phyloP scores from a whole-genome alignment of 83 land plant genomes.

The Diphasiastrum complanatum region DNA sequence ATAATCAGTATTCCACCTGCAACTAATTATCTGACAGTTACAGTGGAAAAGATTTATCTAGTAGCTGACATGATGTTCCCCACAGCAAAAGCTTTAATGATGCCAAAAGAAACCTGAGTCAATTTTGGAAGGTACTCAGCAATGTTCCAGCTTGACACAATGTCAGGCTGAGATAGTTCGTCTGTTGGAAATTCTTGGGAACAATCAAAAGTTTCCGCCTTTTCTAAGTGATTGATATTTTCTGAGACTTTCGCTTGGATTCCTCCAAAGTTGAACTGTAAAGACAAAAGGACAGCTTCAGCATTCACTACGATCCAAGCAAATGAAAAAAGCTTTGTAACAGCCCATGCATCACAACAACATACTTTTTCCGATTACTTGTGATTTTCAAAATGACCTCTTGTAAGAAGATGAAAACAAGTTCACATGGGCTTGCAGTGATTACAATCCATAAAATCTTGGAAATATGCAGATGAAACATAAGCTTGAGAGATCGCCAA shows the following conservation, averaged over 20 bases:
- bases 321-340: not conserved
- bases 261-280: constrained; percentile 93
- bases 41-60: too few relatives aligned
- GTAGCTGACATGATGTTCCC: not conserved
- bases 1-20: too few relatives aligned
- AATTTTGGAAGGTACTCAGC: constrained; percentile 82
- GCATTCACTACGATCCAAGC: too few relatives aligned
- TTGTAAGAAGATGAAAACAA: not conserved
- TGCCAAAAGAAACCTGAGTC: constrained; percentile 46
- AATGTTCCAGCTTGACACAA: constrained; percentile 92
- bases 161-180: constrained; percentile 56
- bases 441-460: too few relatives aligned
- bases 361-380: too few relatives aligned
- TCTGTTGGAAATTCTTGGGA: constrained; percentile 13
- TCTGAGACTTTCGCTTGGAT: constrained; percentile 69
- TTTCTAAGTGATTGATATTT: too few relatives aligned
- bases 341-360: not conserved
- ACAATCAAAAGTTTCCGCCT: not conserved
- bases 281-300: constrained; percentile 9
- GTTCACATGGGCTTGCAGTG: too few relatives aligned
- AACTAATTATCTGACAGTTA: not conserved
- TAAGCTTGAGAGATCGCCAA: too few relatives aligned
- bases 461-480: too few relatives aligned
- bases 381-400: not conserved
- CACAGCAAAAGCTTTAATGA: not conserved